These are phyloP conservation scores for Phialemonium atrogriseum DNA, from an alignment of 2,329 filamentous ascomycete genomes.

Conservation along the genomic window DNA sequence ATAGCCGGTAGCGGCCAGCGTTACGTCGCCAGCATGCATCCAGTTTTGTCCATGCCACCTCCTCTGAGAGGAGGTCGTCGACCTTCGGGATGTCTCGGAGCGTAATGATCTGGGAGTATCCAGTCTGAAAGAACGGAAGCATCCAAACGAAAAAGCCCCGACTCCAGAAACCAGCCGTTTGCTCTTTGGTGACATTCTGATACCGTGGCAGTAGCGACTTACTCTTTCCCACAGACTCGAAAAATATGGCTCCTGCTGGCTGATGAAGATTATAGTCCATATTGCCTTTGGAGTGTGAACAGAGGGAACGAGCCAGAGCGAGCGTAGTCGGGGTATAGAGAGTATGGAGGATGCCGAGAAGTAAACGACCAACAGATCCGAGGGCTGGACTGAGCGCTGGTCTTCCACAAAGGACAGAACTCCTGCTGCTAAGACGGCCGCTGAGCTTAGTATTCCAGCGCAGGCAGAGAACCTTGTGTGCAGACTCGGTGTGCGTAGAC, in stretches of 20 bases:
- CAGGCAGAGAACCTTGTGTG: conserved; percentile 3
- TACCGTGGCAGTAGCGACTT: conserved; percentile 1
- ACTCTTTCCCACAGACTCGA: conserved; percentile 4
- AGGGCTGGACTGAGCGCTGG: conserved; percentile 10
- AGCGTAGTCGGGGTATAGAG: conserved; percentile 6
- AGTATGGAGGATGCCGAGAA: conserved; percentile 8
- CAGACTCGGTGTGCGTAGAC: not conserved
- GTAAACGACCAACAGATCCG: conserved; percentile 9
- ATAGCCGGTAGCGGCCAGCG: not conserved
- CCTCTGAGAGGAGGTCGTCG: conserved; percentile 2
- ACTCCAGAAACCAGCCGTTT: conserved; percentile 6
- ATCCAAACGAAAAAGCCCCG: conserved; percentile 7
- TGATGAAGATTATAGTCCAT: conserved; percentile 3
- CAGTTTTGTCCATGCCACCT: not conserved
- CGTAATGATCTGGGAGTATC: conserved; percentile 4
- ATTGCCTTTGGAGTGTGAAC: not conserved
- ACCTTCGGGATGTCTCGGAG: conserved; percentile 5
- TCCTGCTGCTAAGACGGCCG: conserved; percentile 1
- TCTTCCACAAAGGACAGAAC: conserved; percentile 9
- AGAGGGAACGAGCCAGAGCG: conserved; percentile 5
- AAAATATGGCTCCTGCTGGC: not conserved
- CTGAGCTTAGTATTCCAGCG: conserved; percentile 2
- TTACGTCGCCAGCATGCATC: not conserved
- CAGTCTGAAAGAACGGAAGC: conserved; percentile 4
- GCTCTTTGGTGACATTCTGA: conserved; percentile 5